These are phyloP conservation scores for Meira miltonrushii DNA, from an alignment of 1,284 basidiomycete species.

Conservation along the genomic window DNA sequence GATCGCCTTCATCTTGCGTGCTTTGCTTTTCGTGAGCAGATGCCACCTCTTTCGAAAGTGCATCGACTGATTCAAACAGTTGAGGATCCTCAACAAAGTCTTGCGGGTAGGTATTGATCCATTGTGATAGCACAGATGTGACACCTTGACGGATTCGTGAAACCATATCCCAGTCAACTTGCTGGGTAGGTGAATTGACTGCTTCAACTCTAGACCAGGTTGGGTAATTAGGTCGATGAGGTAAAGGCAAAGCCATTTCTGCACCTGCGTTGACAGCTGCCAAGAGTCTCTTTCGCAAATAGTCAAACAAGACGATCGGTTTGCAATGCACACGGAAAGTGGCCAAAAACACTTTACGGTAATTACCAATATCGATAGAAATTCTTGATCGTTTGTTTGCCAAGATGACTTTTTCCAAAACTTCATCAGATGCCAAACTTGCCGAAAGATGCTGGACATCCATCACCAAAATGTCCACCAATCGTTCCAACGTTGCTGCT, in stretches of 20 bases:
- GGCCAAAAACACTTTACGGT: constrained; percentile 39
- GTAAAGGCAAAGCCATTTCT: constrained; percentile 34
- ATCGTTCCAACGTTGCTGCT: constrained; percentile 38
- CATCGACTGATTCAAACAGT: constrained; percentile 31
- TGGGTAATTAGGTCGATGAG: constrained; percentile 40
- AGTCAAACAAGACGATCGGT: constrained; percentile 41
- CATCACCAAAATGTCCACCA: constrained; percentile 48
- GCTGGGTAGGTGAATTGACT: constrained; percentile 25
- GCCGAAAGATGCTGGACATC: constrained; percentile 40
- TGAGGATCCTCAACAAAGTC: constrained; percentile 45
- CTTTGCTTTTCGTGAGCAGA: not conserved
- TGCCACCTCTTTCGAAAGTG: constrained; percentile 20
- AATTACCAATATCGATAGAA: constrained; percentile 34
- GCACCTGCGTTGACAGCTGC: constrained; percentile 41
- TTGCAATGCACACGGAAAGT: constrained; percentile 39
- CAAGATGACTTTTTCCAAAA: constrained; percentile 19
- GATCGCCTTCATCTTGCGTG: constrained; percentile 26
- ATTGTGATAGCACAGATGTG: constrained; percentile 29
- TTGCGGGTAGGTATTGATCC: constrained; percentile 40
- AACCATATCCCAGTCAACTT: constrained; percentile 41
- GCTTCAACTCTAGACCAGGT: constrained; percentile 36
- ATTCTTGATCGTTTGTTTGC: constrained; percentile 24
- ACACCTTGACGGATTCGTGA: constrained; percentile 39
- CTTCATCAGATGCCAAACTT: constrained; percentile 16
- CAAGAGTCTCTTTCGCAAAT: constrained; percentile 40